Base-by-base conservation (phyloP, 108 stramenopile species). In the Cyclotella atomus region DNA sequence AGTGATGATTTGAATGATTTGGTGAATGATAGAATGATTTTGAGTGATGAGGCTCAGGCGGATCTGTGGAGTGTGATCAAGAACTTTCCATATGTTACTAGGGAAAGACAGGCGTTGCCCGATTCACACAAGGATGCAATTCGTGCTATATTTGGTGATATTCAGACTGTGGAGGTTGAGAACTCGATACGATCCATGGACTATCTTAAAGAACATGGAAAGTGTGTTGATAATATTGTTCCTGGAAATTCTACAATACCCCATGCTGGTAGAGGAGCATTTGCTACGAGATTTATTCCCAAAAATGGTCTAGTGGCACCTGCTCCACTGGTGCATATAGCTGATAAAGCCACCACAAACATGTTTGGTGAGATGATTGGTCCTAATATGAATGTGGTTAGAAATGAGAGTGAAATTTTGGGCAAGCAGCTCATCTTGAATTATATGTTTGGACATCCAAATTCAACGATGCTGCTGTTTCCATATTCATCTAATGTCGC, bases 371-470 rank as follows among this genome's bases (percentile, higher is more conserved):
- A 74, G 12, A 65, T 36, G 54, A 73, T 77, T 30, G 79, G 82
- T 6, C 45, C 61, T 15, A 50, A 57, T 34, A 68, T 43, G 14
- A 78, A 79, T 33, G 32, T 85, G 5, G 68, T 79, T 1, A 47
- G 77, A 10, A 75, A 82, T n/a, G 67, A 64, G 32, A 43, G 66
- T 2, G 71, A 84, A 19, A 23, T 81, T 16, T 27, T 73, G 64
- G 68, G 24, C 46, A 82, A 84, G 45, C 86, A 95, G 53, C 63
- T 95, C 17, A 70, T 95, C 29, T 30, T 87, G 33, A 95, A 95
- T 65, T 95, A 95, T 71, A 84, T 82, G 43, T 93, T 91, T 68
- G 85, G 88, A 9, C 94, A 95, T 76, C 73, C 56, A 4, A 83
- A 95, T 62, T 91, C 89, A 0, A 78, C 81, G 10, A 34, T 94